Percentiles rank a stretch among this genome's conserved stretches.
phyloP scores from a whole-genome alignment of 2,329 filamentous ascomycete species.

The Cylindrodendrum hubeiense region DNA sequence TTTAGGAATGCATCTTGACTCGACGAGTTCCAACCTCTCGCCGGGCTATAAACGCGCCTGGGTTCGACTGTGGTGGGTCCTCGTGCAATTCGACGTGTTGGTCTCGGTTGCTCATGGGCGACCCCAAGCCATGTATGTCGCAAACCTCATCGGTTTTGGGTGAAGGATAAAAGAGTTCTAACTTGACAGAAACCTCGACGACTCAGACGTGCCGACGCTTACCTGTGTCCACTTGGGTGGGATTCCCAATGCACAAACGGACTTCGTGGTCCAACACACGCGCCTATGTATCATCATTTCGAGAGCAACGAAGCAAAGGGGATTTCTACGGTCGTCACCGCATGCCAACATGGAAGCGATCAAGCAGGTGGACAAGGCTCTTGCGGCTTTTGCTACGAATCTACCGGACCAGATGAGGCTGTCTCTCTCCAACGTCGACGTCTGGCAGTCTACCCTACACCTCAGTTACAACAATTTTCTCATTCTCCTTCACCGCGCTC shows the following conservation, averaged over 20 bases:
- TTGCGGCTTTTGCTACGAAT: constrained; percentile 36
- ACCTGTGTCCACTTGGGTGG: constrained; percentile 57
- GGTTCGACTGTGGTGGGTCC: constrained; percentile 51
- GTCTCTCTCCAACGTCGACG: constrained; percentile 15
- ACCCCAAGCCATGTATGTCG: constrained; percentile 58
- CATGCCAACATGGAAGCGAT: constrained; percentile 31
- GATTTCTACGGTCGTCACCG: constrained; percentile 8
- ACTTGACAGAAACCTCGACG: constrained; percentile 54
- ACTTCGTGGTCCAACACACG: constrained; percentile 60
- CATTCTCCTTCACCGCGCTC: constrained; percentile 42
- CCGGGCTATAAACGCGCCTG: constrained; percentile 46
- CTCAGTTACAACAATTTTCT: constrained; percentile 45
- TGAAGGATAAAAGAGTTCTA: neutral
- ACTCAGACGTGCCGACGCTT: constrained; percentile 60
- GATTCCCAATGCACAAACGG: constrained; percentile 49
- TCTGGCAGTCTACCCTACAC: constrained; percentile 43
- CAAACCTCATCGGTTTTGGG: too few species aligned
- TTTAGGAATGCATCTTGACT: constrained; percentile 60
- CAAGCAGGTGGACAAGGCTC: constrained; percentile 37
- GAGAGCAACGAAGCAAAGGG: constrained; percentile 40
- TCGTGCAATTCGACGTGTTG: constrained; percentile 51
- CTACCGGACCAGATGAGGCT: constrained; percentile 36
- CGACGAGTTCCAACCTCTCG: constrained; percentile 37
- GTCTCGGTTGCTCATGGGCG: constrained; percentile 56
- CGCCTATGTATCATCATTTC: constrained; percentile 61